These are phyloP conservation scores for Miscanthus sacchariflorus DNA, from an alignment of 202 grass and related monocot genomes.

Conservation along the genomic window DNA sequence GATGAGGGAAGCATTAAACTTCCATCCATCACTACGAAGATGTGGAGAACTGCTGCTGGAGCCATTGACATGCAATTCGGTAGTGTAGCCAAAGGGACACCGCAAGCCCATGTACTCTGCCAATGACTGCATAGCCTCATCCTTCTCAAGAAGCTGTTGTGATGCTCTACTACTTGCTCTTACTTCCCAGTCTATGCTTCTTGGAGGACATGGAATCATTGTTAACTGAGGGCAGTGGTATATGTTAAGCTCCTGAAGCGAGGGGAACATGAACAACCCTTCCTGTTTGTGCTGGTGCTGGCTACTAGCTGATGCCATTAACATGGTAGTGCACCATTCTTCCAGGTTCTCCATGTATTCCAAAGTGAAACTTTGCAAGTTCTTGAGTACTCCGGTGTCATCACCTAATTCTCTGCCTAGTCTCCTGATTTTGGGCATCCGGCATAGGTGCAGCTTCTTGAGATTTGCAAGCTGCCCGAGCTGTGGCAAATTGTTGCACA, in stretches of 20 bases:
- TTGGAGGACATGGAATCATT: constrained; percentile 21
- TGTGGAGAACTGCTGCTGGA: not conserved
- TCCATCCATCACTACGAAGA: not conserved
- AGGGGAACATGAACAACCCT: constrained; percentile 25
- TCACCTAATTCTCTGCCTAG: not conserved
- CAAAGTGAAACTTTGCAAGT: constrained; percentile 12
- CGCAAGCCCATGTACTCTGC: not conserved
- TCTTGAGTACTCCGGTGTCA: not conserved
- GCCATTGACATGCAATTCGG: constrained; percentile 2
- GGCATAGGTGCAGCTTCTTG: not conserved
- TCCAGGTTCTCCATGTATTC: constrained; percentile 34
- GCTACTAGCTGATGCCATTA: not conserved
- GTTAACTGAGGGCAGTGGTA: constrained; percentile 24
- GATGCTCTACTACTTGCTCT: not conserved
- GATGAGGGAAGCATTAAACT: constrained; percentile 21
- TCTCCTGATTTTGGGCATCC: constrained; percentile 22
- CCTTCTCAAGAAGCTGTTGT: constrained; percentile 8
- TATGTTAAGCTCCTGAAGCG: constrained; percentile 19
- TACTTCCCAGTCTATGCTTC: constrained; percentile 15
- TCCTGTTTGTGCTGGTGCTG: not conserved
- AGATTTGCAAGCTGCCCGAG: constrained; percentile 19
- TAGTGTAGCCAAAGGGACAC: constrained; percentile 14
- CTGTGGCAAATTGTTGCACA: not conserved
- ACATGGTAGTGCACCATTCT: constrained; percentile 7
- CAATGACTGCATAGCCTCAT: constrained; percentile 6